Base-by-base conservation (phyloP, 2,329 filamentous ascomycete genomes). In the Nothophaeocryptopus gaeumannii region DNA sequence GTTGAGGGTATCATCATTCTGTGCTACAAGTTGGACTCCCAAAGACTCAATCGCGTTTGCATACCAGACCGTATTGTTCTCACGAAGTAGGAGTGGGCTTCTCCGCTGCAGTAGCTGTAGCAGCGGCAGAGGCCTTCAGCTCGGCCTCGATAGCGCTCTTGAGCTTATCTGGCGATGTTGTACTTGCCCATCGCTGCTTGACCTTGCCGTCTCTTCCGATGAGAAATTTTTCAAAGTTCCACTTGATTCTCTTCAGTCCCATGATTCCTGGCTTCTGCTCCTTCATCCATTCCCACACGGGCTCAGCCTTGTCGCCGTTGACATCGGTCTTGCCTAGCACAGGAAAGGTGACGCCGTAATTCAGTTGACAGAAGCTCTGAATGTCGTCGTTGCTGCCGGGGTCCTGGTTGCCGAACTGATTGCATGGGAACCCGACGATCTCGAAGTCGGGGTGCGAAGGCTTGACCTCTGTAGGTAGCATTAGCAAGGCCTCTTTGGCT, bases 171-270 rank as follows among this genome's bases (percentile, higher is more conserved):
- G 93, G 93, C 78, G 91, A 93, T 53, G 87, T 89, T 13, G 83
- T 87, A 71, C 88, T 92, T 31, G 89, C 88, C 89, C 90, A 99
- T 58, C 93, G 78, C 26, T 80, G 80, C 73, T 88, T 86, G 61
- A 97, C 89, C 74, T 86, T 80, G 20, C 93, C 93, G 71, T 97
- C 89, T 55, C 82, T 81, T 53, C 85, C 86, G 58, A 99, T 77
- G 57, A 99, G 75, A 74, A 96, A 99, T 82, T 99, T 99, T 74
- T 99, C 93, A 77, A 97, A 99, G 76, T 99, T 99, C 93, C 93
- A 99, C 86, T 97, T 96, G 64, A 99, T 79, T 55, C 85, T 74
- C 84, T 95, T 92, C 67, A 97, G 70, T 14, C 93, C 93, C 74
- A 97, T 74, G 48, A 96, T 66, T 15, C 93, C 91, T 1, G 92